Evolutionary conservation across 2,329 filamentous ascomycete genomes (phyloP).

Genomic region (Gaeumannomyces sp.): DNA sequence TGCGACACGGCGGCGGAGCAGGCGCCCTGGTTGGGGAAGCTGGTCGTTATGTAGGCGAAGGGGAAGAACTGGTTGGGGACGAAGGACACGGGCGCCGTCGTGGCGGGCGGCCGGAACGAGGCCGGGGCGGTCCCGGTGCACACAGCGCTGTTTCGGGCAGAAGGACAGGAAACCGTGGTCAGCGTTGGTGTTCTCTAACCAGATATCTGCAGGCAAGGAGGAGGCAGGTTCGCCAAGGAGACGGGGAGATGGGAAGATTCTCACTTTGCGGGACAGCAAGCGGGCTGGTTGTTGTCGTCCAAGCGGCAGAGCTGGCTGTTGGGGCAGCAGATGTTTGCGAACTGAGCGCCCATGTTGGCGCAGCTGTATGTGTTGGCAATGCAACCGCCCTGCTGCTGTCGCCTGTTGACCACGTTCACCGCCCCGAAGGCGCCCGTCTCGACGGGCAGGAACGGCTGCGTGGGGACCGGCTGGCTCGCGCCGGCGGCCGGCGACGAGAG

Average conservation of each 20-base stretch:
- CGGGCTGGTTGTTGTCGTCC: constrained; percentile 41
- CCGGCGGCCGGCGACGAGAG: constrained; percentile 12
- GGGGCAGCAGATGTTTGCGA: constrained; percentile 44
- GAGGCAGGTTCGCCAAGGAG: no score
- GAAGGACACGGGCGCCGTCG: constrained; percentile 38
- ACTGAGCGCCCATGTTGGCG: constrained; percentile 38
- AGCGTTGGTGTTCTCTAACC: neutral
- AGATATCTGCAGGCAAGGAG: neutral
- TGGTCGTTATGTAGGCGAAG: constrained; percentile 50
- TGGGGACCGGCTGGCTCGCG: constrained; percentile 15
- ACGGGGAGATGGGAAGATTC: constrained; percentile 11
- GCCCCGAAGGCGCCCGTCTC: constrained; percentile 20
- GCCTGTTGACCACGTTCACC: constrained; percentile 6
- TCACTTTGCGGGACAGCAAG: constrained; percentile 49
- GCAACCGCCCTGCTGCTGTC: constrained; percentile 23
- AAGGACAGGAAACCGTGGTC: neutral
- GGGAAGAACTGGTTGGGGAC: constrained; percentile 54
- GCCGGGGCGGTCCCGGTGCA: constrained; percentile 50
- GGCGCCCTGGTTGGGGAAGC: constrained; percentile 42
- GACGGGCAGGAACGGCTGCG: constrained; percentile 23
- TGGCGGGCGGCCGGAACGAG: constrained; percentile 28
- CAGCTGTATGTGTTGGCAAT: constrained; percentile 46
- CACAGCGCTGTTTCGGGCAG: constrained; percentile 33
- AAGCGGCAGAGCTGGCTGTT: constrained; percentile 44
- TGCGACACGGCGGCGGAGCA: constrained; percentile 46